Evolutionary conservation across 2,329 filamentous ascomycete genomes (phyloP).

Genomic region (Graphiopsis chlorocephala): DNA sequence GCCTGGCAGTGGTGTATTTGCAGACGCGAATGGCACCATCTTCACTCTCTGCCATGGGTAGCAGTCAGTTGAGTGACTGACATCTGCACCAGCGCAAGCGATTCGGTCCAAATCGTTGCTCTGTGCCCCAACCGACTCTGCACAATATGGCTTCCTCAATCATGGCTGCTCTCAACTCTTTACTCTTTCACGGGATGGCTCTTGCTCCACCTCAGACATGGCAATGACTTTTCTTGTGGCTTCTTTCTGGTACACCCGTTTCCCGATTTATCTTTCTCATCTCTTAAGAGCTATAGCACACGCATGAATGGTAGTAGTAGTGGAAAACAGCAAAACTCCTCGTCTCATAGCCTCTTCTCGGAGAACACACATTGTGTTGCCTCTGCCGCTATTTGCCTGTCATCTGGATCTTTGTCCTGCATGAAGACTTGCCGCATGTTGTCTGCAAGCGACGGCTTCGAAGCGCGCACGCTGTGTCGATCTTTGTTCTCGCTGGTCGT

Average conservation of each 20-base stretch:
- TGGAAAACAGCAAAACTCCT: neutral
- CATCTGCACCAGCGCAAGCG: neutral
- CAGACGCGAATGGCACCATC: neutral
- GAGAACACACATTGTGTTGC: neutral
- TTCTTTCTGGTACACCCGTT: constrained; percentile 25
- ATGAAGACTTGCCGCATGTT: neutral
- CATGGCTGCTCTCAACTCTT: constrained; percentile 18
- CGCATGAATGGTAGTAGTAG: neutral
- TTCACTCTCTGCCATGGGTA: neutral
- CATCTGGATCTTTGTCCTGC: neutral
- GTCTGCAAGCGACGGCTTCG: neutral
- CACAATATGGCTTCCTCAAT: neutral
- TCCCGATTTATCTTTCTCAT: constrained; percentile 19
- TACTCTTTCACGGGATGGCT: constrained; percentile 18
- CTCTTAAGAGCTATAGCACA: constrained; percentile 15
- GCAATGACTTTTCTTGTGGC: constrained; percentile 24
- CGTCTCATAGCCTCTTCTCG: neutral
- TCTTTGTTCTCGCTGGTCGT: neutral
- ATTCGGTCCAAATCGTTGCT: neutral
- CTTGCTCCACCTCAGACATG: constrained; percentile 14
- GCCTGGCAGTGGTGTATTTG: neutral
- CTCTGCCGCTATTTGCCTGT: neutral
- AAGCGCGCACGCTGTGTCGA: neutral
- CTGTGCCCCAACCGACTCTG: neutral
- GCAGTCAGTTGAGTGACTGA: neutral